Base-by-base conservation (phyloP, 345 rosid species). In the Viola odorata region DNA sequence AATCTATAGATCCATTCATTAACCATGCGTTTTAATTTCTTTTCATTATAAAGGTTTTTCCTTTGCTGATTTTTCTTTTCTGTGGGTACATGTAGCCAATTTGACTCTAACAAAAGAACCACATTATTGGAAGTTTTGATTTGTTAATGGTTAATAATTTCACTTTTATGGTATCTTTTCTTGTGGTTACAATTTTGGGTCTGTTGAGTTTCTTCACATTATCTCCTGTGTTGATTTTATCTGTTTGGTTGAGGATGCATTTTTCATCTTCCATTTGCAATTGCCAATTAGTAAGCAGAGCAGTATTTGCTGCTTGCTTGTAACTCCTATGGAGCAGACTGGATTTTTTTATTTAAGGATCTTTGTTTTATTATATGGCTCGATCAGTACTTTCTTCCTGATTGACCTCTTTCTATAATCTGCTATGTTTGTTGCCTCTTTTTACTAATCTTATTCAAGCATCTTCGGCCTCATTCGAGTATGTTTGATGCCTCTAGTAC, bases 61-160 rank as follows among this genome's bases (percentile, higher is more conserved):
- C 53, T 50, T 41, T 6, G 17, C 17, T 57, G 8, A 3, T 13
- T 3, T 5, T 50, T 41, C 8, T 6, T 23, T 15, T 7, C 4
- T 50, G 51, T 23, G 14, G 14, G 53, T 59, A 32, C 72, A 82
- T n/a, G 87, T 7, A 82, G 87, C 74, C 87, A 82, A 51, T 64
- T 82, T 60, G 84, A 77, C 12, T 5, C 78, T 37, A 82, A 82
- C 82, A 79, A 82, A 79, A 82, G 80, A 60, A 84, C 84, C 5
- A 82, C 1, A 23, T 23, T 23, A 2, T 23, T 23, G 32, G 32
- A 23, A 23, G 32, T 23, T 23, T 23, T 23, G 32, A 23, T 23
- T 23, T 23, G 32, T 82, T 84, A 23, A 69, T 8, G 77, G 80
- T 70, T 82, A 80, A 82, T 84, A 75, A 73, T n/a, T 61, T 54